Conservation (phyloP, 768 basidiomycete genomes). For the Chalciporus piperatus region DNA sequence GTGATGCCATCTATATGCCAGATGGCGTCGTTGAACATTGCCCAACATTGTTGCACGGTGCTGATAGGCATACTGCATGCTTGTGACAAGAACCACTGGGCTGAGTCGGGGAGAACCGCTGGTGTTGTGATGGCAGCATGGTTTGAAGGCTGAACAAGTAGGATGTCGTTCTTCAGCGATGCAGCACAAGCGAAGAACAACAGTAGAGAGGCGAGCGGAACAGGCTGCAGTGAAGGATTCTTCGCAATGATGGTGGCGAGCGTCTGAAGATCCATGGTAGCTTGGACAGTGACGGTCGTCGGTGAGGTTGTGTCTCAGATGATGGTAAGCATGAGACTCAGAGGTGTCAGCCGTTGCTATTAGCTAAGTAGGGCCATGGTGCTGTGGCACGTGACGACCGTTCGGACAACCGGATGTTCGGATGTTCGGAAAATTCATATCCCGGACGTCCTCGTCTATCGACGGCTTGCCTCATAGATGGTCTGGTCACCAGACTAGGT, state of each 20-base stretch:
- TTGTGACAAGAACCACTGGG: not conserved
- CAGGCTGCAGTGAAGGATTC: not conserved
- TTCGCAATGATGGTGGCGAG: not conserved
- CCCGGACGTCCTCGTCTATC: no score
- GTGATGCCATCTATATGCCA: no score
- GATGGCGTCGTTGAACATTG: not conserved
- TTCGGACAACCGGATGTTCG: no score
- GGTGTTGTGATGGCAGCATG: not conserved
- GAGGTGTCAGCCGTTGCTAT: no score
- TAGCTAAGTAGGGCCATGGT: no score
- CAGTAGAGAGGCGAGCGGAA: not conserved
- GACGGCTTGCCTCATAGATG: no score
- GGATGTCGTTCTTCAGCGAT: slow-evolving; percentile 1
- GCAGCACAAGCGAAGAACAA: not conserved
- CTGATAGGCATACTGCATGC: not conserved
- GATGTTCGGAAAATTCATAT: no score
- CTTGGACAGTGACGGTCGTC: no score
- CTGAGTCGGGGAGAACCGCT: not conserved
- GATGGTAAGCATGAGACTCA: no score
- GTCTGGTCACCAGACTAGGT: no score
- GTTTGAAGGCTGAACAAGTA: not conserved
- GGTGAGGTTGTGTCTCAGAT: no score
- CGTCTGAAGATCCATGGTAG: slow-evolving; percentile 1
- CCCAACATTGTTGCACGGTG: not conserved
- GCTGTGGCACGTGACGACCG: no score